A percentile compares a stretch with the other conserved stretches of the same genome.
Conservation (phyloP, 768 basidiomycete species). For the Dacryopinax primogenitus region DNA sequence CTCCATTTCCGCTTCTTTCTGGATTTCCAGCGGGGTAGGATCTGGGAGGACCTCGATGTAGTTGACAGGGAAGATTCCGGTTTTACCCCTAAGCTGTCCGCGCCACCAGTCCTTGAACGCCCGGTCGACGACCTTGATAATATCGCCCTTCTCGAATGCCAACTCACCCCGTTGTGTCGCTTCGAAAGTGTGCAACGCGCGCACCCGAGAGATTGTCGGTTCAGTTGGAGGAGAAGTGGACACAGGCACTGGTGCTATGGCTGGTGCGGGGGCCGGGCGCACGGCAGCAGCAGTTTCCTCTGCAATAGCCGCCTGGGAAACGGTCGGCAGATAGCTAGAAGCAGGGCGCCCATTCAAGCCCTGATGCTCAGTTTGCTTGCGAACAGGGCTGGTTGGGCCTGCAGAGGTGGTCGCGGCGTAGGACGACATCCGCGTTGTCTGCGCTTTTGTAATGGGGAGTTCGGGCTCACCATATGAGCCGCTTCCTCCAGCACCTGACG, state of each 20-base stretch:
- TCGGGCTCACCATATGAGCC: neutral
- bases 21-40: slow-evolving; percentile 60
- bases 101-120: slow-evolving; percentile 97
- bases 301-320: slow-evolving; percentile 17
- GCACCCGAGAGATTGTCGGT: slow-evolving; percentile 61
- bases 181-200: slow-evolving; percentile 78
- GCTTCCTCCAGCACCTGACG: slow-evolving; percentile 11
- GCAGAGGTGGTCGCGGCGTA: slow-evolving; percentile 13
- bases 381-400: slow-evolving; percentile 10
- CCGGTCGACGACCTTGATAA: slow-evolving; percentile 89
- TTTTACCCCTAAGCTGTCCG: slow-evolving; percentile 76
- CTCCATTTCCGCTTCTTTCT: slow-evolving; percentile 74
- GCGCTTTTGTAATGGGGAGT: neutral
- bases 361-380: neutral
- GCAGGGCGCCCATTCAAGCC: neutral
- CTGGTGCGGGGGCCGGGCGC: slow-evolving; percentile 21
- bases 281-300: slow-evolving; percentile 18
- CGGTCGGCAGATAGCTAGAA: slow-evolving; percentile 14
- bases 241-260: neutral
- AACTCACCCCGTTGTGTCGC: slow-evolving; percentile 82
- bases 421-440: slow-evolving; percentile 8
- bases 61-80: slow-evolving; percentile 94
- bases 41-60: slow-evolving; percentile 88
- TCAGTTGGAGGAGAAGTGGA: slow-evolving; percentile 14
- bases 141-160: slow-evolving; percentile 79